A percentile compares a stretch with the other conserved stretches of the same genome.
phyloP scores from a whole-genome alignment of 805 yeast genomes.

The Candida manassasensis region DNA sequence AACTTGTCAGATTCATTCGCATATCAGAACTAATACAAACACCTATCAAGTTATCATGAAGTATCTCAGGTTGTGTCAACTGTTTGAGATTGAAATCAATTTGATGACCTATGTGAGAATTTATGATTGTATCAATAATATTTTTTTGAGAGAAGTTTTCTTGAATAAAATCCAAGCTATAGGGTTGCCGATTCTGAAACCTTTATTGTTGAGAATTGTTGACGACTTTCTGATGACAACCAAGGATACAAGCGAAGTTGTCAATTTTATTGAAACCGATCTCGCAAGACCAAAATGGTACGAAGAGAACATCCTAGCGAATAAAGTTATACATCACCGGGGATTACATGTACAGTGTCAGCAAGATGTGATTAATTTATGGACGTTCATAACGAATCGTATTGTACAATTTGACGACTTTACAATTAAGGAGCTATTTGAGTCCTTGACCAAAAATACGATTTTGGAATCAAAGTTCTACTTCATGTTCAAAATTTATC shows the following conservation, averaged over 20 bases:
- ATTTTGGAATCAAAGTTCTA: slow-evolving; percentile 3
- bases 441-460: slow-evolving; percentile 3
- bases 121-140: slow-evolving; percentile 34
- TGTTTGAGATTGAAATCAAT: slow-evolving; percentile 23
- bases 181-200: slow-evolving; percentile 30
- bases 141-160: slow-evolving; percentile 34
- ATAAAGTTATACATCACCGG: slow-evolving; percentile 22
- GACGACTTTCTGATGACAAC: slow-evolving; percentile 34
- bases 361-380: background rate
- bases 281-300: slow-evolving; percentile 26
- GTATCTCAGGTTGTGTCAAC: slow-evolving; percentile 25
- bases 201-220: slow-evolving; percentile 24
- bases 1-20: slow-evolving; percentile 26
- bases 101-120: slow-evolving; percentile 33
- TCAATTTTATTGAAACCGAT: slow-evolving; percentile 31
- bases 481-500: slow-evolving; percentile 1
- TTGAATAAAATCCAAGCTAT: slow-evolving; percentile 27
- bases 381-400: slow-evolving; percentile 1
- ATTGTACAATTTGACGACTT: slow-evolving; percentile 2
- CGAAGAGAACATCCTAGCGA: slow-evolving; percentile 22
- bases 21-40: slow-evolving; percentile 26
- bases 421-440: slow-evolving; percentile 5
- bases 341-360: slow-evolving; percentile 5
- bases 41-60: slow-evolving; percentile 27
- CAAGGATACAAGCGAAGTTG: slow-evolving; percentile 19